These are phyloP conservation scores for Tetrastigma voinierianum DNA, from an alignment of 164 flowering plant species.

Conservation along the genomic window DNA sequence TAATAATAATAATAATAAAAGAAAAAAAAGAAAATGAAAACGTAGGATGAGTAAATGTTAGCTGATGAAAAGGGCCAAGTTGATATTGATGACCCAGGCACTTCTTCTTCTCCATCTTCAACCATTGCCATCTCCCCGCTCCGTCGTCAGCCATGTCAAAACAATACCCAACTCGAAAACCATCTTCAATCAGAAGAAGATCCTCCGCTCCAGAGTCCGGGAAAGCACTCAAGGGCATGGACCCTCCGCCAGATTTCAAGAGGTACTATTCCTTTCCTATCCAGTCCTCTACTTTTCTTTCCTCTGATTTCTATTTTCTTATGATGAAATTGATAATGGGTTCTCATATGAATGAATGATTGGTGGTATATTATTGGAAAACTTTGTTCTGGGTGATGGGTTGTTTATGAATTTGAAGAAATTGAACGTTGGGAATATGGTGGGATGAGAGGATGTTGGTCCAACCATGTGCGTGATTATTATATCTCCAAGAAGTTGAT, in stretches of 20 bases:
- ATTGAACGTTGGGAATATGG: not conserved
- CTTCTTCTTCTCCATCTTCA: conserved; percentile 9
- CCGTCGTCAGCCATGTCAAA: conserved; percentile 18
- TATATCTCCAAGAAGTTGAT: too few species aligned
- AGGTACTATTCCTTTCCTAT: conserved; percentile 32
- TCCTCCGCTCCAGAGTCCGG: conserved; percentile 63
- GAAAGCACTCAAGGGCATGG: conserved; percentile 68
- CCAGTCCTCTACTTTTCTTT: not conserved
- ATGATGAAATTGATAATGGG: not conserved
- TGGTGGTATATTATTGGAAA: not conserved
- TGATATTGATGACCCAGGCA: conserved; percentile 10
- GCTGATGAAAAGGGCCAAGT: conserved; percentile 9
- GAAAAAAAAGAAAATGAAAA: not conserved
- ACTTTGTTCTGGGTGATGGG: not conserved
- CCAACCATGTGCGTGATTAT: not conserved
- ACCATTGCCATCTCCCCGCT: conserved; percentile 4
- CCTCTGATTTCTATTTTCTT: not conserved
- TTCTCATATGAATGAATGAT: not conserved
- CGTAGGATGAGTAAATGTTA: not conserved
- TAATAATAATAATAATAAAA: too few species aligned
- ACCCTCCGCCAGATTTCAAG: conserved; percentile 45
- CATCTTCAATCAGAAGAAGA: conserved; percentile 55
- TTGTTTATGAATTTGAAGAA: not conserved
- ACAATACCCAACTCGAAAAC: conserved; percentile 41
- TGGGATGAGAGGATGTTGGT: not conserved